Base-by-base conservation (phyloP, 192 early-diverging fungal species). In the Linnemannia zychae region DNA sequence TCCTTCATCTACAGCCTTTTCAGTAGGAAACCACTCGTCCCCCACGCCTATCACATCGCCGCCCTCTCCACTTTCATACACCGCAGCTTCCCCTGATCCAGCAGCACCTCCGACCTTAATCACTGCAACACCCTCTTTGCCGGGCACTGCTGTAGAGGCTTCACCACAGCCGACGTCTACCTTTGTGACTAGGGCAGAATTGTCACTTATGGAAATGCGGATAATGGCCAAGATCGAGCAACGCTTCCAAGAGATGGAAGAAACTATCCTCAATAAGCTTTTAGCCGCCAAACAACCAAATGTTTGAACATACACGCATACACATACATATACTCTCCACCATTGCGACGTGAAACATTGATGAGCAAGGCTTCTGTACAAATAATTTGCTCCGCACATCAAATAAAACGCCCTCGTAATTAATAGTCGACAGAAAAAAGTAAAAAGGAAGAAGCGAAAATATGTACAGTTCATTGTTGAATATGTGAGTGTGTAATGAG, bases 221-320 rank as follows among this genome's bases (percentile, higher is more conserved):
- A 79, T 85, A 38, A 79, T 79, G 78, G 34, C 33, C 37, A 72
- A 33, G 17, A 79, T 85, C 11, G 83, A 85, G 7, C 72, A 75
- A 28, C 36, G 67, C 13, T 60, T 85, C 22, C 22, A 66, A 31
- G 66, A 85, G 37, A 50, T 85, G 69, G 83, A 85, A 48, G 70
- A 79, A 36, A 53, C 68, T 7, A 76, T 85, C 70, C 4, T 85
- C 24, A 34, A 49, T n/a, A 84, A 67, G 40, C 74, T 76, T 44
- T 38, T 71, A 13, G 57, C 57, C 24, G 28, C 28, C 28, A 28
- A 63, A 63, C 57, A 33, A 31, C 28, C 57, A 31, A 9, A 63
- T 9, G 12, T 28, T 16, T 63, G 28, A 63, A 31, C 24, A 57
- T n/a, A n/a, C n/a, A n/a, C n/a, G n/a, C n/a, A n/a, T n/a, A n/a